Evolutionary conservation across 2,329 filamentous ascomycete species (phyloP).

Genomic region (Ophiocordyceps sinensis): DNA sequence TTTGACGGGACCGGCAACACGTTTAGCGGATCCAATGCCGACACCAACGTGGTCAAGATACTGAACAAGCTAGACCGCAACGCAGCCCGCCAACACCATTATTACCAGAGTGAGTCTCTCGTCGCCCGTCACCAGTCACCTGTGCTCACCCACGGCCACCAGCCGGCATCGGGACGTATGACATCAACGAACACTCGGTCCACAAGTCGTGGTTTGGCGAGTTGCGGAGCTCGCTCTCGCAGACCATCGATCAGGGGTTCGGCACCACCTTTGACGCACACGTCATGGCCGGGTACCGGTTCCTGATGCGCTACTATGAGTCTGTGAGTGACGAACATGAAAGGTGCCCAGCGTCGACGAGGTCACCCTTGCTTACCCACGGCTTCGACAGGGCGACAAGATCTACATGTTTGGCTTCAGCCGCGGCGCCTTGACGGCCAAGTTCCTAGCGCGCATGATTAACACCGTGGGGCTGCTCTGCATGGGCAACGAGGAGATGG

Average conservation of each 20-base stretch:
- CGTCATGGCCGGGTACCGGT: constrained; percentile 36
- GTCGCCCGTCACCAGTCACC: no score
- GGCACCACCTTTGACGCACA: constrained; percentile 34
- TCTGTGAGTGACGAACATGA: constrained; percentile 16
- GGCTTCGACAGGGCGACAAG: constrained; percentile 22
- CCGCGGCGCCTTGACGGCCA: constrained; percentile 37
- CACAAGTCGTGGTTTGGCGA: constrained; percentile 21
- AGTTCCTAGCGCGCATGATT: constrained; percentile 37
- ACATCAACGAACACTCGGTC: constrained; percentile 25
- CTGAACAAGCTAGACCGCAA: constrained; percentile 29
- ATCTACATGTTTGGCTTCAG: constrained; percentile 42
- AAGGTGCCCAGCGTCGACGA: no score
- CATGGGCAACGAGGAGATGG: constrained; percentile 38
- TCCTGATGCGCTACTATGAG: constrained; percentile 38
- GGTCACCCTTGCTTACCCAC: no score
- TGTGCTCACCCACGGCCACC: not conserved
- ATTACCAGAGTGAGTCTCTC: constrained; percentile 28
- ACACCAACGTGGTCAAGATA: constrained; percentile 40
- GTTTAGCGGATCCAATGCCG: constrained; percentile 29
- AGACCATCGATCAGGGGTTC: constrained; percentile 27
- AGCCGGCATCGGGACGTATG: constrained; percentile 37
- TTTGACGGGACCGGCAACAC: constrained; percentile 35
- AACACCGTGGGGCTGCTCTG: constrained; percentile 32
- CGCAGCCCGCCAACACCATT: constrained; percentile 30
- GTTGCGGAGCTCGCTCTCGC: constrained; percentile 19